Evolutionary conservation across 495 filamentous ascomycete species (phyloP), one percentile per base, ranked within the genome.

Genomic region (Lichenothelia convexa): DNA sequence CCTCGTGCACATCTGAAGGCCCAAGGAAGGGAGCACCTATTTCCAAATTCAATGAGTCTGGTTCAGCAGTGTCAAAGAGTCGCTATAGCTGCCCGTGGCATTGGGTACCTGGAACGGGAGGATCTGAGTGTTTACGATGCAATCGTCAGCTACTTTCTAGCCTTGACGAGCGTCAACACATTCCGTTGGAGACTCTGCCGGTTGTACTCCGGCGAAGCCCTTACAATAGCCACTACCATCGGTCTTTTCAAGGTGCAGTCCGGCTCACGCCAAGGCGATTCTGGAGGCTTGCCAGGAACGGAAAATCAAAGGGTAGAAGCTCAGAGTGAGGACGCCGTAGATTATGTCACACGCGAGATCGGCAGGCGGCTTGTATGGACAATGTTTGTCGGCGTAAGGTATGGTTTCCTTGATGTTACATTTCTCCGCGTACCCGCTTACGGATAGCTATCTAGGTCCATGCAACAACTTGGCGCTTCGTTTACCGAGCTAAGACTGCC

Each of bases 121-220:
- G 48, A 67, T 12, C 61, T 80, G 21, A 79, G 65, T 2, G 67
- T 89, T 1, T 77, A 89, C 41, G 83, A 91, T 55, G 81, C 81
- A 0, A 73, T 73, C 0, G 81, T 77, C n/a, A 89, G 81, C 55
- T 91, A 86, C 47, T 79, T 87, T 44, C 55, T 89, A 9, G 80
- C 66, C 2, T 50, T 85, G 18, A 73, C 73, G n/a, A 70, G 70
- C 3, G 68, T 64, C 1, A 78, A 82, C 51, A 76, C 73, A 0
- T 70, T 74, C 47, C 69, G 78, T 39, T 73, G 71, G 58, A 69
- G 71, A 34, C 58, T 65, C 2, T 75, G 70, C 46, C 68, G 73
- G 23, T 58, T 75, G 7, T 87, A 84, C 52, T 63, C 87, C 40
- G 65, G 68, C 2, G 79, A 89, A 55, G 75, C 77, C 31, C 59